Conservation (phyloP, 495 filamentous ascomycete genomes). For the Tuber microsphaerosporum region DNA sequence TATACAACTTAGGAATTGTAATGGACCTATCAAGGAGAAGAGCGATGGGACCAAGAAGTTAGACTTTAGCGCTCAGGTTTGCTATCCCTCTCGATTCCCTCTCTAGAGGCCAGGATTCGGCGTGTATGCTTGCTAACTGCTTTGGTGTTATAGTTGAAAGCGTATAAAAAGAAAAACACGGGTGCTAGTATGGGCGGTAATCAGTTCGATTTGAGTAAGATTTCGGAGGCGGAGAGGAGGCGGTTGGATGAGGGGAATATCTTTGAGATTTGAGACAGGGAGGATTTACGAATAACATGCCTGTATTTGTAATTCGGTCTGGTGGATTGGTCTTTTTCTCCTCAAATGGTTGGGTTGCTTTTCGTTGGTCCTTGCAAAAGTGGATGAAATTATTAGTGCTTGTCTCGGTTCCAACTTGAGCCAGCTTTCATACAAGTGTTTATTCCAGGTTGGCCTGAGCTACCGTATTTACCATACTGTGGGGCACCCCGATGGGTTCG, state of each 20-base stretch:
- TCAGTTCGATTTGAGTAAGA: not conserved
- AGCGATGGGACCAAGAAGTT: not conserved
- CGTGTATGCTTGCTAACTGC: not conserved
- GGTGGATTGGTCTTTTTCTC: not conserved
- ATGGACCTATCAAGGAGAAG: conserved; percentile 10
- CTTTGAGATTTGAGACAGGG: not conserved
- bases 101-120: not conserved
- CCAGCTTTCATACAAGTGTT: not conserved
- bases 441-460: no score
- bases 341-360: not conserved
- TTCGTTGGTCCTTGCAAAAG: not conserved
- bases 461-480: no score
- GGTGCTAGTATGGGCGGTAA: not conserved
- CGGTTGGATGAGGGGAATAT: not conserved
- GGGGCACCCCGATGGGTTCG: no score
- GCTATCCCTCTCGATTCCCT: not conserved
- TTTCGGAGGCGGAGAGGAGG: not conserved
- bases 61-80: not conserved
- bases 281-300: not conserved
- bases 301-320: not conserved
- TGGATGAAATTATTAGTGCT: not conserved
- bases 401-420: not conserved
- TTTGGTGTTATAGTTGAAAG: not conserved
- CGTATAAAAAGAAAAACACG: not conserved
- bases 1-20: conserved; percentile 5